Conservation (phyloP, 2,329 filamentous ascomycete species). For the Cercospora citrullina region DNA sequence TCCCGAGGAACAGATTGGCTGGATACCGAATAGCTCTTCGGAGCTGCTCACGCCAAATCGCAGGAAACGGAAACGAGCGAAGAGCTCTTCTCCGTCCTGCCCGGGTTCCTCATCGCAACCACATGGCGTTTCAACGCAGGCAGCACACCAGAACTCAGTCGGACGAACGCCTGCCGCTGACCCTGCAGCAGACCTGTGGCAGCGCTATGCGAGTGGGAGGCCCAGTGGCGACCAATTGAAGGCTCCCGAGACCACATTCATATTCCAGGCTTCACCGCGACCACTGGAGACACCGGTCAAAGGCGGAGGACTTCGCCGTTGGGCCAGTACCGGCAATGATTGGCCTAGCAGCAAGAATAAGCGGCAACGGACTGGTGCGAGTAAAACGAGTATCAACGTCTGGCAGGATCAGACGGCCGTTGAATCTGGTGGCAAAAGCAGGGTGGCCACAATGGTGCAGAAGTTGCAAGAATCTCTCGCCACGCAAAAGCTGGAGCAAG, state of each 20-base stretch:
- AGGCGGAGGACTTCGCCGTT: slow-evolving; percentile 50
- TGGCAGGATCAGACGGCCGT: slow-evolving; percentile 41
- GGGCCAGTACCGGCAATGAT: slow-evolving; percentile 54
- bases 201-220: slow-evolving; percentile 43
- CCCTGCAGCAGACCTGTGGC: slow-evolving; percentile 51
- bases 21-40: slow-evolving; percentile 53
- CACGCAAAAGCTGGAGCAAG: slow-evolving; percentile 35
- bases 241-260: slow-evolving; percentile 45
- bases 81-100: slow-evolving; percentile 48
- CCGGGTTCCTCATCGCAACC: slow-evolving; percentile 43
- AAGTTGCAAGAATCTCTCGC: slow-evolving; percentile 49
- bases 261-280: slow-evolving; percentile 49
- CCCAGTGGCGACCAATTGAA: slow-evolving; percentile 43
- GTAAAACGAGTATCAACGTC: slow-evolving; percentile 37
- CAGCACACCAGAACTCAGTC: slow-evolving; percentile 21
- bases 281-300: slow-evolving; percentile 47
- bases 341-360: slow-evolving; percentile 47
- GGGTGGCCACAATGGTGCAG: slow-evolving; percentile 43
- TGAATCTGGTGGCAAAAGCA: slow-evolving; percentile 34
- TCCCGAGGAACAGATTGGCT: slow-evolving; percentile 62
- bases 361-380: slow-evolving; percentile 40
- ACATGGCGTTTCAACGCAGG: slow-evolving; percentile 38
- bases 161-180: slow-evolving; percentile 48
- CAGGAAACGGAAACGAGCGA: slow-evolving; percentile 47
- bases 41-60: slow-evolving; percentile 44